Evolutionary conservation across 768 basidiomycete species (phyloP).

Genomic region (Mycena haematopus): DNA sequence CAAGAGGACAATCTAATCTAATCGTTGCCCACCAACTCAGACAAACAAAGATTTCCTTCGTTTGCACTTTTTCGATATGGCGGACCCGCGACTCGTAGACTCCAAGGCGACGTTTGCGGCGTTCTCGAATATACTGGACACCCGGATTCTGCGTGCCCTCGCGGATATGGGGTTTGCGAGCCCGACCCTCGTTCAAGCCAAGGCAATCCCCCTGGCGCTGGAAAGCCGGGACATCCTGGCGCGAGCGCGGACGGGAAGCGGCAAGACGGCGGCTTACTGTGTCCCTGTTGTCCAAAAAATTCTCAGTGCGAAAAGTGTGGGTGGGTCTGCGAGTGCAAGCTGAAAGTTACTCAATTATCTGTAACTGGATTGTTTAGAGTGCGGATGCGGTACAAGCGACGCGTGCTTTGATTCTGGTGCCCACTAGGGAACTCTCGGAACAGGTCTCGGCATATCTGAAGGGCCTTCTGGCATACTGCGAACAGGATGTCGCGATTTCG

Average conservation of each 20-base stretch:
- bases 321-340: constrained; percentile 35
- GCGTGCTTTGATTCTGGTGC: constrained; percentile 81
- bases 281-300: constrained; percentile 92
- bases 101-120: constrained; percentile 56
- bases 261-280: constrained; percentile 97
- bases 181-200: constrained; percentile 91
- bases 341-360: constrained; percentile 8
- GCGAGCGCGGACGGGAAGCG: constrained; percentile 92
- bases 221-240: constrained; percentile 92
- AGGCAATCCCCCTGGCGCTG: constrained; percentile 91
- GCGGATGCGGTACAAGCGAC: constrained; percentile 59
- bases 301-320: constrained; percentile 76
- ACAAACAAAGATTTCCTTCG: background rate
- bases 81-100: constrained; percentile 54
- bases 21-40: background rate
- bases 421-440: constrained; percentile 91
- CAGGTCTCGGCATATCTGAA: constrained; percentile 81
- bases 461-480: constrained; percentile 76
- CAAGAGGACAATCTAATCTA: background rate
- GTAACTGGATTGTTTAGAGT: constrained; percentile 40
- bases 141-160: constrained; percentile 84
- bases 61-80: constrained; percentile 39
- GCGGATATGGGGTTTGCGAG: constrained; percentile 89
- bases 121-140: constrained; percentile 83
- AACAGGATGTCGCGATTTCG: constrained; percentile 68